Evolutionary conservation across 1,284 basidiomycete genomes (phyloP).

Genomic region (Ustilago esculenta): DNA sequence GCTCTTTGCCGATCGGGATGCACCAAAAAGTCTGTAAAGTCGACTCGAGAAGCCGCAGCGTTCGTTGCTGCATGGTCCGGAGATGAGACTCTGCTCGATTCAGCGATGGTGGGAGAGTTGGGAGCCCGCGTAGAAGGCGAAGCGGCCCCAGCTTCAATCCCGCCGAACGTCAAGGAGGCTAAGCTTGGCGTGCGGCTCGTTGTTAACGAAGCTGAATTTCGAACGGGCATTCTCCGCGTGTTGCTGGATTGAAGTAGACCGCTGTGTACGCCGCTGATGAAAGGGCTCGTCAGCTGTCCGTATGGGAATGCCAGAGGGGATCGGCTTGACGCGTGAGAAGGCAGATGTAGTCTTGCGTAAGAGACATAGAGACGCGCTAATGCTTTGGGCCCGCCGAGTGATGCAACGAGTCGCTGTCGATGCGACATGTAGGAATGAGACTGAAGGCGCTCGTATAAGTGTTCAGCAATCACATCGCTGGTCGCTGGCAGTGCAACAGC

Average conservation of each 20-base stretch:
- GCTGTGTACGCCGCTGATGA: constrained; percentile 24
- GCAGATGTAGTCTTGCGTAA: constrained; percentile 47
- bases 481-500: constrained; percentile 14
- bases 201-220: constrained; percentile 12
- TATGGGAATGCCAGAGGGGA: constrained; percentile 48
- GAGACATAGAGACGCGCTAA: constrained; percentile 53
- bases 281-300: constrained; percentile 47
- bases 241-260: constrained; percentile 1
- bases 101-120: constrained; percentile 25
- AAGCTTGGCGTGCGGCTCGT: constrained; percentile 43
- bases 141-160: constrained; percentile 12
- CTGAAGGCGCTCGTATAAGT: constrained; percentile 16
- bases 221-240: constrained; percentile 3
- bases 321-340: constrained; percentile 28
- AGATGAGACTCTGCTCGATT: constrained; percentile 19
- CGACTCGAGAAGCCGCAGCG: neutral
- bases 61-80: constrained; percentile 16
- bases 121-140: constrained; percentile 25
- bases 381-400: constrained; percentile 50
- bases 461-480: constrained; percentile 7
- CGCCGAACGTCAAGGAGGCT: constrained; percentile 28
- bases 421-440: constrained; percentile 37
- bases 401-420: constrained; percentile 47
- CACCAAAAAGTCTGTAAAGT: constrained; percentile 36
- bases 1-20: constrained; percentile 17